phyloP scores from a whole-genome alignment of 1,139 yeast genomes.

The Pneumocystis oryctolagi region DNA sequence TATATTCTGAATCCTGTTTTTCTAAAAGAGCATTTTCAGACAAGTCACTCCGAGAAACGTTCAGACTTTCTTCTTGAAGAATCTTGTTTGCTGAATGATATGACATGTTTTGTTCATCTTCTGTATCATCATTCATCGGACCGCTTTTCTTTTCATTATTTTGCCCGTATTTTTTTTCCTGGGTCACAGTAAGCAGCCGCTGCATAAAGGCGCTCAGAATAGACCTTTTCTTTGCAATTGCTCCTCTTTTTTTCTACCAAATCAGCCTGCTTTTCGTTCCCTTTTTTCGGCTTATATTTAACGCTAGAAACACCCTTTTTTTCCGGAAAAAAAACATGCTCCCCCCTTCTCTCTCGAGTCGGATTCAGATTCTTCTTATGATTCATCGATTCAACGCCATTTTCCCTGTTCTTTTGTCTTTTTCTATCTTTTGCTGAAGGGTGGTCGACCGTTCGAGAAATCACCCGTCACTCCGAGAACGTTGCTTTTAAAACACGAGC shows the following conservation, averaged over 20 bases:
- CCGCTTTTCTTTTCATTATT: background rate
- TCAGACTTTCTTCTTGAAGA: background rate
- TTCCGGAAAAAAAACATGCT: background rate
- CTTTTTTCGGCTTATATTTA: background rate
- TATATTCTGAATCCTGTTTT: background rate
- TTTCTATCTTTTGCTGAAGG: background rate
- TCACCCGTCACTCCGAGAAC: background rate
- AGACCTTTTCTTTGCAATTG: background rate
- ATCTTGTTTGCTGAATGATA: background rate
- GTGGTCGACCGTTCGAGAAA: background rate
- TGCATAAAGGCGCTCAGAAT: background rate
- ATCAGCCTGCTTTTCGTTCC: background rate
- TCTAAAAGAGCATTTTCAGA: background rate
- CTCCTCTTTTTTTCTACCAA: background rate
- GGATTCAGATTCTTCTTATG: too few relatives aligned
- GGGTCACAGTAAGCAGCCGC: background rate
- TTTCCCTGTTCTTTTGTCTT: background rate
- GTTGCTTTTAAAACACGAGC: background rate
- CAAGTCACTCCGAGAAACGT: too few relatives aligned
- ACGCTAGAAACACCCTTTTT: background rate
- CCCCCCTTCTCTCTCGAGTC: too few relatives aligned
- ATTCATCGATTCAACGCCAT: background rate
- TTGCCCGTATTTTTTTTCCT: background rate
- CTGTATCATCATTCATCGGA: background rate
- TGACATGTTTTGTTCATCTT: background rate